Evolutionary conservation across 2,329 filamentous ascomycete species (phyloP).

Genomic region (Sphaceloma murrayae): DNA sequence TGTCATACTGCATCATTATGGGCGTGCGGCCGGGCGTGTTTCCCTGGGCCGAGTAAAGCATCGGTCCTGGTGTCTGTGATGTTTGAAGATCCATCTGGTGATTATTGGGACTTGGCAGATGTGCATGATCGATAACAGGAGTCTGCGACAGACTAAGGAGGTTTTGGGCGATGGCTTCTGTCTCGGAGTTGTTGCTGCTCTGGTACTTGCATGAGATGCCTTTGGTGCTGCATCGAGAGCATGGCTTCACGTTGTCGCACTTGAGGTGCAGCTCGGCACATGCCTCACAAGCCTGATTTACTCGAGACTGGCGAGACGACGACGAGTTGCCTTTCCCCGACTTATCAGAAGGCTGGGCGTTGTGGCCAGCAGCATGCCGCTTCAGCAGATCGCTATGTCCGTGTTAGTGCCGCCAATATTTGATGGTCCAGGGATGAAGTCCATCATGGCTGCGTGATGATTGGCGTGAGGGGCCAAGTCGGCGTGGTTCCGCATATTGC

Average conservation of each 20-base stretch:
- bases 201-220: conserved; percentile 36
- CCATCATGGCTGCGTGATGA: too few relatives aligned
- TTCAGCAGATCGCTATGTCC: conserved; percentile 40
- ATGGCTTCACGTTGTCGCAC: conserved; percentile 47
- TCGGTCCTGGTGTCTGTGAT: conserved; percentile 5
- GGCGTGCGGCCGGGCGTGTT: conserved; percentile 7
- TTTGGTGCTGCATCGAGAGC: conserved; percentile 43
- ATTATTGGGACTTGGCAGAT: background rate
- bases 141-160: conserved; percentile 8
- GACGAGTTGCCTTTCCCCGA: conserved; percentile 24
- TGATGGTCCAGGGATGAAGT: too few relatives aligned
- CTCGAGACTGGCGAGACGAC: conserved; percentile 30
- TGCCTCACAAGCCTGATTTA: conserved; percentile 43
- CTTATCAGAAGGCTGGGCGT: conserved; percentile 30
- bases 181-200: conserved; percentile 24
- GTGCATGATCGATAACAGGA: conserved; percentile 6
- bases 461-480: too few relatives aligned
- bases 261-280: conserved; percentile 45
- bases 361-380: conserved; percentile 40
- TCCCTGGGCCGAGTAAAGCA: conserved; percentile 5
- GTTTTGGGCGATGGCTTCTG: conserved; percentile 25
- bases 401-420: too few relatives aligned
- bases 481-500: too few relatives aligned
- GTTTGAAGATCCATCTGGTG: conserved; percentile 9
- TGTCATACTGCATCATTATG: conserved; percentile 11